Conservation (phyloP, 176 grass and related monocot species). For the Areca catechu region DNA sequence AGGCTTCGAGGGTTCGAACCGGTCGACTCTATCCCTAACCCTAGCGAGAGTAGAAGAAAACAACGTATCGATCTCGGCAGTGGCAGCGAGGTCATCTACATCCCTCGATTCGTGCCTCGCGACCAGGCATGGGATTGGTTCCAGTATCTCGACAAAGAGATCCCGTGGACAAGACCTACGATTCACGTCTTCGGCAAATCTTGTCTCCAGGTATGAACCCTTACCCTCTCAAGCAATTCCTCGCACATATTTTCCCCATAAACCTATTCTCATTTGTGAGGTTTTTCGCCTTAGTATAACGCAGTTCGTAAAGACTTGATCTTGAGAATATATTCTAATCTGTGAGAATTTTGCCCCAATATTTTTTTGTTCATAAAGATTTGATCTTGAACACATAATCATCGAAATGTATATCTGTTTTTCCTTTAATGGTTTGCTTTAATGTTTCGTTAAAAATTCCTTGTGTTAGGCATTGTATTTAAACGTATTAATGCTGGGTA, state of each 20-base stretch:
- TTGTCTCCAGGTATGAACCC: conserved; percentile 27
- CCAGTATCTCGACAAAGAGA: conserved; percentile 49
- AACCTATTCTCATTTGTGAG: too few species aligned
- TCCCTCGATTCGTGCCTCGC: conserved; percentile 40
- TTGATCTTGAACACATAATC: background rate
- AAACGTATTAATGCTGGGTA: too few species aligned
- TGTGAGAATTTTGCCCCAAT: too few species aligned
- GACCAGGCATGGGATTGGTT: conserved; percentile 71
- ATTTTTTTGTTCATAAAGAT: background rate
- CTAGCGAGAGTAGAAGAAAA: background rate
- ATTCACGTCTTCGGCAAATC: conserved; percentile 69
- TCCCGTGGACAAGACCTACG: conserved; percentile 54
- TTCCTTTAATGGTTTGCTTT: background rate
- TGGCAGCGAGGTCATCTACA: conserved; percentile 68
- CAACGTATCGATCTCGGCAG: conserved; percentile 41
- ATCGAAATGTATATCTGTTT: background rate
- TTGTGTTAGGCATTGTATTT: too few species aligned
- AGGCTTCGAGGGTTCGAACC: conserved; percentile 25
- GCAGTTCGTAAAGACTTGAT: too few species aligned
- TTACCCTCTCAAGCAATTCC: too few species aligned
- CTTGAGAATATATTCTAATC: too few species aligned
- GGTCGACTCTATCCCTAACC: background rate
- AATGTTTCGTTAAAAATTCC: background rate
- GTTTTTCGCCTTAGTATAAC: too few species aligned
- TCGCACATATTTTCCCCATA: too few species aligned